Conservation (phyloP, 371 early-diverging fungal genomes). For the Mucor saturninus region DNA sequence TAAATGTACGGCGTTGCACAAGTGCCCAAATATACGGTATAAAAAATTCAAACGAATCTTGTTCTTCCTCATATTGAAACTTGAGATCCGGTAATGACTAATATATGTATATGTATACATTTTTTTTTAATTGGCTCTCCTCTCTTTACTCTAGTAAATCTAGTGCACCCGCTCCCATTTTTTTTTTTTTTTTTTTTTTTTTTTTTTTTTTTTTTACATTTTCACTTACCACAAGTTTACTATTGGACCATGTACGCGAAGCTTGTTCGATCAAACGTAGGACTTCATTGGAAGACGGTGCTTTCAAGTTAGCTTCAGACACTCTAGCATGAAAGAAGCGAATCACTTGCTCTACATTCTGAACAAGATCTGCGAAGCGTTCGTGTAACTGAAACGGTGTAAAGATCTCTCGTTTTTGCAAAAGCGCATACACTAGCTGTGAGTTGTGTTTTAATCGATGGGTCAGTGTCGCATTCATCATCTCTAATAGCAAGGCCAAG, state of each 20-base stretch:
- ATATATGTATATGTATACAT: not conserved
- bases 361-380: conserved; percentile 63
- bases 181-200: no score
- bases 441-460: conserved; percentile 71
- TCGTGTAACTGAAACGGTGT: conserved; percentile 55
- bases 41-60: conserved; percentile 67
- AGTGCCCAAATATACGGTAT: conserved; percentile 77
- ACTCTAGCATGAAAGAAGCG: conserved; percentile 67
- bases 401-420: conserved; percentile 74
- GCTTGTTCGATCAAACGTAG: conserved; percentile 68
- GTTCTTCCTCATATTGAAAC: conserved; percentile 72
- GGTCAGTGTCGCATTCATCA: conserved; percentile 69
- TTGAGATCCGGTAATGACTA: conserved; percentile 61
- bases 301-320: conserved; percentile 66
- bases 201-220: no score
- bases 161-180: no score
- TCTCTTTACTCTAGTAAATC: not conserved
- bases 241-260: conserved; percentile 71
- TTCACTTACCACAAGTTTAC: conserved; percentile 52
- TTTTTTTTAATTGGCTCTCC: not conserved
- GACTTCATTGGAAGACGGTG: conserved; percentile 71
- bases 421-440: conserved; percentile 74
- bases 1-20: conserved; percentile 59
- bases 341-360: conserved; percentile 70
- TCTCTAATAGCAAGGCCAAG: conserved; percentile 69